Evolutionary conservation across 1,139 yeast genomes (phyloP).

Genomic region (Pichia kudriavzevii): DNA sequence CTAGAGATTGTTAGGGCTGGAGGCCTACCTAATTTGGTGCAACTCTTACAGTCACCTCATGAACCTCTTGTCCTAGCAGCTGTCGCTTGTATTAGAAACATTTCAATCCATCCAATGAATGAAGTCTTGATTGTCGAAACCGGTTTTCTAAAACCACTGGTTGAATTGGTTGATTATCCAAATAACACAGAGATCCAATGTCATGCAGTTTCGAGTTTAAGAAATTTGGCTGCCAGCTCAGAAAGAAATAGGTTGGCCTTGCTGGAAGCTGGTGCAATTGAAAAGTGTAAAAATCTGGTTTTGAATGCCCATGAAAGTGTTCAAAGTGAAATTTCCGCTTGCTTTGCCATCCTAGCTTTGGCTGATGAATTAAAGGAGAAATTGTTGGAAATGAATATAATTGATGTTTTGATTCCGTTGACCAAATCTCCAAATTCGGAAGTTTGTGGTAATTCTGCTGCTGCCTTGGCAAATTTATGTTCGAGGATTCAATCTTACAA

Average conservation of each 20-base stretch:
- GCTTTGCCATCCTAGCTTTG: conserved; percentile 91
- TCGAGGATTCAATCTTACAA: conserved; percentile 81
- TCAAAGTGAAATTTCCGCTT: conserved; percentile 94
- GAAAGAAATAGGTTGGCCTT: conserved; percentile 90
- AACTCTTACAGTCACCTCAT: conserved; percentile 79
- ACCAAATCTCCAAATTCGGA: conserved; percentile 85
- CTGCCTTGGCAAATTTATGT: conserved; percentile 92
- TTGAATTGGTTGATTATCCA: conserved; percentile 70
- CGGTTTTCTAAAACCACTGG: conserved; percentile 87
- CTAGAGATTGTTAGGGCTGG: conserved; percentile 93
- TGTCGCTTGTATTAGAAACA: conserved; percentile 95
- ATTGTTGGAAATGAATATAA: conserved; percentile 74
- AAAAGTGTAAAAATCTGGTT: conserved; percentile 84
- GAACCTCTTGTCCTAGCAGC: conserved; percentile 92
- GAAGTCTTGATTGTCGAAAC: conserved; percentile 95
- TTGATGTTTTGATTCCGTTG: conserved; percentile 84
- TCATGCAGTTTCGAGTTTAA: conserved; percentile 90
- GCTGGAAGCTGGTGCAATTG: conserved; percentile 92
- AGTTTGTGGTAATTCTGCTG: conserved; percentile 97
- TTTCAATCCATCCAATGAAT: conserved; percentile 91
- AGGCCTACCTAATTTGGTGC: conserved; percentile 87
- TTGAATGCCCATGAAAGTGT: conserved; percentile 78
- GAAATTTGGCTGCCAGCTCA: conserved; percentile 92
- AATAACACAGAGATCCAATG: conserved; percentile 96
- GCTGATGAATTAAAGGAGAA: conserved; percentile 92